A percentile compares a stretch with the other conserved stretches of the same genome.
Evolutionary conservation across 1,284 basidiomycete genomes (phyloP).

Genomic region (Tylopilus sp.): DNA sequence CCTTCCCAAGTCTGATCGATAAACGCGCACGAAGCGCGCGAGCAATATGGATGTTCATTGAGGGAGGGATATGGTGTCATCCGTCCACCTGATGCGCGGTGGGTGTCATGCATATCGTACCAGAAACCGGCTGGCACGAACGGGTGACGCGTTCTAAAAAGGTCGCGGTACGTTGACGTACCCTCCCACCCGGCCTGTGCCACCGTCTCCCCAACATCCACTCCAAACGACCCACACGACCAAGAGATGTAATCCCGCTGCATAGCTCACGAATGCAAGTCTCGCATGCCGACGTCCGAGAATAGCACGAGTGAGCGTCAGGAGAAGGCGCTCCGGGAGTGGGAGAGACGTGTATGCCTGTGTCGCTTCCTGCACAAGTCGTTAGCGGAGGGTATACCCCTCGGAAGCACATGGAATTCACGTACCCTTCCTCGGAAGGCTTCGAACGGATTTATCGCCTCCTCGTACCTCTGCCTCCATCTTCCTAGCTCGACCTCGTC

Average conservation of each 20-base stretch:
- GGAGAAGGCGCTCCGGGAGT: slow-evolving; percentile 83
- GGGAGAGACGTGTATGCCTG: slow-evolving; percentile 89
- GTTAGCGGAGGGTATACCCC: background rate
- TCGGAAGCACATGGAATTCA: slow-evolving; percentile 16
- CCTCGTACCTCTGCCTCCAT: slow-evolving; percentile 90
- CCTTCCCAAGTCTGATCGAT: too few species aligned
- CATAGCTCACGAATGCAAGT: slow-evolving; percentile 79
- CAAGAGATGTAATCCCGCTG: slow-evolving; percentile 69
- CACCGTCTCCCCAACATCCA: slow-evolving; percentile 35
- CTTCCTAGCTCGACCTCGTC: slow-evolving; percentile 86
- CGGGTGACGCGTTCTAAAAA: slow-evolving; percentile 6
- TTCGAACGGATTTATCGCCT: slow-evolving; percentile 96
- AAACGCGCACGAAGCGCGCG: background rate
- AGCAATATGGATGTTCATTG: background rate
- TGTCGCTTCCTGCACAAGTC: slow-evolving; percentile 71
- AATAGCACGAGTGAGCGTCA: slow-evolving; percentile 79
- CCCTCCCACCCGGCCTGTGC: background rate
- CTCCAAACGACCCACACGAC: slow-evolving; percentile 73
- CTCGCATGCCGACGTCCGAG: slow-evolving; percentile 84
- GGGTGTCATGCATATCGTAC: background rate
- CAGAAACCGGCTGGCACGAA: background rate
- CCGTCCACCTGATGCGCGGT: background rate
- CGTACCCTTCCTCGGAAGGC: slow-evolving; percentile 89
- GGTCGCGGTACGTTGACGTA: slow-evolving; percentile 18
- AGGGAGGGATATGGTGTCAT: background rate